Base-by-base conservation (phyloP, 176 grass and related monocot species). In the Juncus effusus region DNA sequence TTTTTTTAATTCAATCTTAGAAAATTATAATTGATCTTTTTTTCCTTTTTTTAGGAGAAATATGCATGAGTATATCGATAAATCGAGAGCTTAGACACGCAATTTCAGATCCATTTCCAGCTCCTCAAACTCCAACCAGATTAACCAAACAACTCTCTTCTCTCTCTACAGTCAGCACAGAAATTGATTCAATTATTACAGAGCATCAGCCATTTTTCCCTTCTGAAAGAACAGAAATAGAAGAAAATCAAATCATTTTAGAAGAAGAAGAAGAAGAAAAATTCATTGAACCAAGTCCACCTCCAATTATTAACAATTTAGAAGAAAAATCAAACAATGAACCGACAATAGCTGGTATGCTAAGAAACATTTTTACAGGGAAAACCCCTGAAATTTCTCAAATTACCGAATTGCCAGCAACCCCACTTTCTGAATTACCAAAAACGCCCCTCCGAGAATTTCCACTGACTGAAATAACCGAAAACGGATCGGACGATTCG, bases 1-100 rank as follows among this genome's bases (percentile, higher is more conserved):
- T 82, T 4, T 64, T 45, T 19, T 62, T 0, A 44, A 61, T 13
- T 82, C 60, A 56, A 69, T 59, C 49, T 77, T 36, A 1, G 3
- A 44, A 37, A 65, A 53, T 56, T 16, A 35, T 65, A 11, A 13
- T 66, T n/a, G 36, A 53, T 57, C 36, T 65, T 51, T 77, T 8
- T 0, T 85, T 76, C 28, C 66, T 74, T 12, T 35, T 54, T 81
- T 53, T 73, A 97, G 93, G 93, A 41, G 85, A 97, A 61, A 97
- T 97, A 73, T 78, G 75, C 79, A 54, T 97, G 4, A 56, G 67
- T 3, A 76, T 97, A 75, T 75, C 77, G 16, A 73, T 97, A 63
- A 79, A 84, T 41, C 69, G 54, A 3, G 69, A 56, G 3, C 54
- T 60, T 59, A 15, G 52, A 3, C 54, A 72, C 54, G 10, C 54